Conservation (phyloP, 352 stramenopile species). For the Blastocystis sp. region DNA sequence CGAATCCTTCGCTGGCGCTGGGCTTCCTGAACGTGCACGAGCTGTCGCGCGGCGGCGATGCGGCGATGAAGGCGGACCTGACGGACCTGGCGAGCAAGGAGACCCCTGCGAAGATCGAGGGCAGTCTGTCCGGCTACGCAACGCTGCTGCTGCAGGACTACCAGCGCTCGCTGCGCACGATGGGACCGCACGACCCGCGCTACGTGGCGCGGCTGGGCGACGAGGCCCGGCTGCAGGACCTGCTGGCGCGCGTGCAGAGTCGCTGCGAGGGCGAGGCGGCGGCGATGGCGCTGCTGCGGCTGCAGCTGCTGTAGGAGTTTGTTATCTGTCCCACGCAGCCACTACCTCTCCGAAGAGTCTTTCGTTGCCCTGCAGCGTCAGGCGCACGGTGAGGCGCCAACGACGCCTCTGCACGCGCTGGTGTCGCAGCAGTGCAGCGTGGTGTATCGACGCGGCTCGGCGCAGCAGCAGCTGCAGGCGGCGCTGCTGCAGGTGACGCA, state of each 20-base stretch:
- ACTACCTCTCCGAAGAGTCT: neutral
- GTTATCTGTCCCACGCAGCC: neutral
- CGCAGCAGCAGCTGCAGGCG: slow-evolving; percentile 64
- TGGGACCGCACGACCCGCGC: neutral
- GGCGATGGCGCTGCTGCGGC: neutral
- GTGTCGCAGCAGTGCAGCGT: neutral
- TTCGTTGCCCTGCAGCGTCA: neutral
- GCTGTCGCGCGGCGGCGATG: neutral
- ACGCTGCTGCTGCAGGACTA: neutral
- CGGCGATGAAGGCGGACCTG: neutral
- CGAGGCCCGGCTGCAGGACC: neutral
- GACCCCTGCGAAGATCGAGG: neutral
- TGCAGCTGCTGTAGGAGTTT: neutral
- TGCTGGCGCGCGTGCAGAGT: neutral
- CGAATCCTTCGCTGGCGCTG: neutral
- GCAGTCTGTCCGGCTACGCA: neutral
- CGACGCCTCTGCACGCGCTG: neutral
- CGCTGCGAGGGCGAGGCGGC: neutral
- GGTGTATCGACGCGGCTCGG: neutral
- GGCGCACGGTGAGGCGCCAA: neutral
- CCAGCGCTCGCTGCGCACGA: neutral
- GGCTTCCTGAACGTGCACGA: slow-evolving; percentile 4
- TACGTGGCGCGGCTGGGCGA: slow-evolving; percentile 7
- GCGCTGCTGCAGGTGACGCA: slow-evolving; percentile 96
- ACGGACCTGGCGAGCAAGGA: neutral